A percentile compares a stretch with the other conserved stretches of the same genome.
These are phyloP conservation scores for Lagenidium giganteum DNA, from an alignment of 352 stramenopile species.

Conservation along the genomic window DNA sequence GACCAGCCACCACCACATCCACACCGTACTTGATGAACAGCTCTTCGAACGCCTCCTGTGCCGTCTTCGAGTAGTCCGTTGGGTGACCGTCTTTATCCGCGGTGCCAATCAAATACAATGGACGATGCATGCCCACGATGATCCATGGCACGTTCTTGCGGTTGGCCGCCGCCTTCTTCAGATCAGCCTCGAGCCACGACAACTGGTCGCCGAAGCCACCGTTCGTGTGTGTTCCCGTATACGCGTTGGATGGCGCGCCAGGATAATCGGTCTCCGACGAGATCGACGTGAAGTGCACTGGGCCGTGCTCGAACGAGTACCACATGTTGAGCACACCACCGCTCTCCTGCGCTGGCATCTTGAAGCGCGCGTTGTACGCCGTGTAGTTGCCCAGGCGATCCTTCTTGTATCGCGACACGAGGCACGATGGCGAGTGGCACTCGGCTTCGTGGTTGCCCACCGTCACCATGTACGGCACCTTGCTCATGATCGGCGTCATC, in stretches of 20 bases:
- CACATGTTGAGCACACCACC: conserved; percentile 30
- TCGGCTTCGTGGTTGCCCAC: conserved; percentile 63
- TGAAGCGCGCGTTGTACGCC: conserved; percentile 40
- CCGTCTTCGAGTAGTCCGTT: conserved; percentile 7
- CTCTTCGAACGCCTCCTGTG: conserved; percentile 32
- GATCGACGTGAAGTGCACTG: conserved; percentile 59
- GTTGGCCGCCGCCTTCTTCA: conserved; percentile 47
- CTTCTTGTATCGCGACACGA: conserved; percentile 23
- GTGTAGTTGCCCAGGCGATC: conserved; percentile 41
- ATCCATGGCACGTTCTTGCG: conserved; percentile 57
- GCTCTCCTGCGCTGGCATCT: conserved; percentile 35
- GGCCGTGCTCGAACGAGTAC: conserved; percentile 33
- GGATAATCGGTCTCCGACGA: conserved; percentile 53
- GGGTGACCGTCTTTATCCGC: conserved; percentile 9
- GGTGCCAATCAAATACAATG: conserved; percentile 38
- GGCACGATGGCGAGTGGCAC: conserved; percentile 26
- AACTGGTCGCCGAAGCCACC: conserved; percentile 47
- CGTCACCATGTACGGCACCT: conserved; percentile 56
- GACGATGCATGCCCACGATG: conserved; percentile 67
- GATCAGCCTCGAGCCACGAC: conserved; percentile 43
- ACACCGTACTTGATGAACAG: conserved; percentile 43
- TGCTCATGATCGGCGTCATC: conserved; percentile 25
- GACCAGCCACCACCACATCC: conserved; percentile 29
- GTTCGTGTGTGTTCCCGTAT: conserved; percentile 24
- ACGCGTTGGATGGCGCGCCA: conserved; percentile 23